phyloP scores from a whole-genome alignment of 805 yeast genomes.

The Metschnikowia hibisci region DNA sequence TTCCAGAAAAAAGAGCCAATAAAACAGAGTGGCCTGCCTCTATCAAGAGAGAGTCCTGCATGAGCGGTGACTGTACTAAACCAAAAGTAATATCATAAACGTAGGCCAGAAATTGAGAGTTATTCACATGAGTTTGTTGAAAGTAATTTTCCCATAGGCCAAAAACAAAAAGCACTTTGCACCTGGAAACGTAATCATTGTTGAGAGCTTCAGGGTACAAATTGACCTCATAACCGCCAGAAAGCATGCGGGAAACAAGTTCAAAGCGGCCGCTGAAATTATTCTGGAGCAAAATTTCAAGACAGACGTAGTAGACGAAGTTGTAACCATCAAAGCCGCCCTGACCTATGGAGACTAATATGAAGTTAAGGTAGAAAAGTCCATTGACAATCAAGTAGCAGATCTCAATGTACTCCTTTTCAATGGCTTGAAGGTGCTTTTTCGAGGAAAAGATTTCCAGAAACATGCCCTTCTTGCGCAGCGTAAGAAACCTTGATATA shows the following conservation, averaged over 20 bases:
- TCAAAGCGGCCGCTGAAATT: slow-evolving; percentile 14
- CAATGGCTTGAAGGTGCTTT: slow-evolving; percentile 14
- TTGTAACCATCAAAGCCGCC: slow-evolving; percentile 65
- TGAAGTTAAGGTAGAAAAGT: slow-evolving; percentile 44
- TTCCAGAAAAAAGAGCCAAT: slow-evolving; percentile 33
- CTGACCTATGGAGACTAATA: slow-evolving; percentile 52
- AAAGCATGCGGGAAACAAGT: slow-evolving; percentile 23
- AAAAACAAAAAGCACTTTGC: slow-evolving; percentile 43
- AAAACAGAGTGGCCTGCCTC: slow-evolving; percentile 66
- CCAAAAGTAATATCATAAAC: slow-evolving; percentile 31
- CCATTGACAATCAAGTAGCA: slow-evolving; percentile 33
- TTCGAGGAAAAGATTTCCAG: slow-evolving; percentile 18
- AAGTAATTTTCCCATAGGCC: slow-evolving; percentile 46
- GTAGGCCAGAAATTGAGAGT: slow-evolving; percentile 20
- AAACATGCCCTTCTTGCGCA: slow-evolving; percentile 16
- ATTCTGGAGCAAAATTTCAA: slow-evolving; percentile 38
- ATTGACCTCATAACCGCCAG: slow-evolving; percentile 34
- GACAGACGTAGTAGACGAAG: slow-evolving; percentile 49
- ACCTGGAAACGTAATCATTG: slow-evolving; percentile 24
- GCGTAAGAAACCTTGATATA: slow-evolving; percentile 32
- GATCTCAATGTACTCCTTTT: slow-evolving; percentile 25
- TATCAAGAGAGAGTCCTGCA: slow-evolving; percentile 30
- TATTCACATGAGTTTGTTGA: slow-evolving; percentile 21
- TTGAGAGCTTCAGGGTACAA: slow-evolving; percentile 27
- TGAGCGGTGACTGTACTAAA: slow-evolving; percentile 23